These are phyloP conservation scores for Nakazawaea holstii DNA, from an alignment of 805 yeast species.

Conservation along the genomic window DNA sequence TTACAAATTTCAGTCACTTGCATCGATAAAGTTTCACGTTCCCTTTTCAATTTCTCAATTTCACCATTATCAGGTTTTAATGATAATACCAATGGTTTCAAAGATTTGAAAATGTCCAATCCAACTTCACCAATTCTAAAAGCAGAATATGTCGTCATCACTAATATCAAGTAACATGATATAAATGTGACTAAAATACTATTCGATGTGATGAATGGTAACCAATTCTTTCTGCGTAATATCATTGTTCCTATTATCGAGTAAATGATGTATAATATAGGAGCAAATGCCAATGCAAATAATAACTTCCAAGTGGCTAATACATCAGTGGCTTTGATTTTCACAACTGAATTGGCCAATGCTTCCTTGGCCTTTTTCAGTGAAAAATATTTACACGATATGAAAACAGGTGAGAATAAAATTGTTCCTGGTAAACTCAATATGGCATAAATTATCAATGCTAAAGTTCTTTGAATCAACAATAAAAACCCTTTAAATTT, in stretches of 20 bases:
- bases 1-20: constrained; percentile 80
- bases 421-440: constrained; percentile 83
- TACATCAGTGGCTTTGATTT: constrained; percentile 86
- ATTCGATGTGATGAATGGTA: neutral
- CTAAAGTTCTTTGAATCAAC: constrained; percentile 49
- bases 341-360: constrained; percentile 79
- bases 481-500: constrained; percentile 44
- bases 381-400: constrained; percentile 69
- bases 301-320: constrained; percentile 95
- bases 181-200: constrained; percentile 23
- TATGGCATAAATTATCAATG: constrained; percentile 47
- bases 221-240: neutral
- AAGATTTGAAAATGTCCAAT: constrained; percentile 78
- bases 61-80: constrained; percentile 47
- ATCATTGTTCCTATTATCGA: constrained; percentile 49
- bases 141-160: constrained; percentile 79
- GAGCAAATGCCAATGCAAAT: constrained; percentile 83
- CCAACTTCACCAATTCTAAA: constrained; percentile 90
- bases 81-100: constrained; percentile 68
- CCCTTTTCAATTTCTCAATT: constrained; percentile 49
- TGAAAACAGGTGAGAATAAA: constrained; percentile 83
- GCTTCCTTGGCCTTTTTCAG: constrained; percentile 70
- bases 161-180: constrained; percentile 57
- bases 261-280: constrained; percentile 73
- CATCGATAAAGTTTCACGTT: constrained; percentile 56